phyloP scores from a whole-genome alignment of 106 monocot species.

The Platanthera guangdongensis region DNA sequence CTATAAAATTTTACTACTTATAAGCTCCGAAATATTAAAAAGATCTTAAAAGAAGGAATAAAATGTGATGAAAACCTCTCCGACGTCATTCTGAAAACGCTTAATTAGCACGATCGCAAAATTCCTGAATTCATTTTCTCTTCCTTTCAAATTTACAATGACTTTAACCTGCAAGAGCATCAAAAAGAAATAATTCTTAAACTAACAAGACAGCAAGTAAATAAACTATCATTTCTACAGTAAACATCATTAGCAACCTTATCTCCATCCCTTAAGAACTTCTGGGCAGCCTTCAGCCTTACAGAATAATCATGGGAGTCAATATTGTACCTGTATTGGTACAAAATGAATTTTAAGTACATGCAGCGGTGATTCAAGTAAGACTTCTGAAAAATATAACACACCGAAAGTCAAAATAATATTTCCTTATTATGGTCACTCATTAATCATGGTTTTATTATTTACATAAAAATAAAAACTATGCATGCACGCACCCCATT shows the following conservation, averaged over 20 bases:
- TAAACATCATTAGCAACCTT: constrained; percentile 41
- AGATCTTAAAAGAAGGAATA: not conserved
- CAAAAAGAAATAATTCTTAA: not conserved
- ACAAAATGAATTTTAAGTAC: not conserved
- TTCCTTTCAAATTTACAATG: constrained; percentile 73
- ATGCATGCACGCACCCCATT: constrained; percentile 55
- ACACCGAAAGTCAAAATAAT: not conserved
- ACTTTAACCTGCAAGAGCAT: constrained; percentile 66
- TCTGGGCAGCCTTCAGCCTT: constrained; percentile 72
- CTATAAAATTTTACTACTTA: not conserved
- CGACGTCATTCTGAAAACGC: constrained; percentile 77
- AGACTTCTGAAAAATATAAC: not conserved
- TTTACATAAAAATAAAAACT: not conserved
- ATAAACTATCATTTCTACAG: not conserved
- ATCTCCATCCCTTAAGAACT: constrained; percentile 85
- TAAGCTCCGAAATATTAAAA: not conserved
- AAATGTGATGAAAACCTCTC: constrained; percentile 41
- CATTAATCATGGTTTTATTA: too few species aligned
- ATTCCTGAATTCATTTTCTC: constrained; percentile 76
- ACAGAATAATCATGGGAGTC: constrained; percentile 93
- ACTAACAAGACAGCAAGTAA: not conserved
- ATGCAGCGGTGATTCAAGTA: not conserved
- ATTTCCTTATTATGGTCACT: not conserved
- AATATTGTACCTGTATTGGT: constrained; percentile 72
- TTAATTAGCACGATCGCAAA: constrained; percentile 78